A percentile compares a stretch with the other conserved stretches of the same genome.
Evolutionary conservation across 331 rosid genomes (phyloP).

Genomic region (Spiraea crenata): DNA sequence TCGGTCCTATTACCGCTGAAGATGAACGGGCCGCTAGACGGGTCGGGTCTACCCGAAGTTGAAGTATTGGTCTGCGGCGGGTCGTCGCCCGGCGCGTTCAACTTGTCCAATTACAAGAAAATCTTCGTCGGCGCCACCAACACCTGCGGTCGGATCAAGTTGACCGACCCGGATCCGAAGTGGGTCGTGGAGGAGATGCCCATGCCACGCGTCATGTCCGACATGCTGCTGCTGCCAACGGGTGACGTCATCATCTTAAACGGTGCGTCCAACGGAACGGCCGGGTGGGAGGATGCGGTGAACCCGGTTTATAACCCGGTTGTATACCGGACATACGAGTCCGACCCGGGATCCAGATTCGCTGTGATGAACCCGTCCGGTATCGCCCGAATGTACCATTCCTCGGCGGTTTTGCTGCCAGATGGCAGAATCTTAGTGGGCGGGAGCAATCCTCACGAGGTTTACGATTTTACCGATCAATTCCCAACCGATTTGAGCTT

Average conservation of each 20-base stretch:
- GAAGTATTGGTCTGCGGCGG: constrained; percentile 80
- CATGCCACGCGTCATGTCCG: constrained; percentile 63
- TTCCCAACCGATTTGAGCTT: constrained; percentile 69
- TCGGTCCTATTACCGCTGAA: constrained; percentile 59
- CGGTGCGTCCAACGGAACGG: constrained; percentile 72
- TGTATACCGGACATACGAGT: constrained; percentile 33
- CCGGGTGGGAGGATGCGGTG: constrained; percentile 61
- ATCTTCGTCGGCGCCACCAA: constrained; percentile 44
- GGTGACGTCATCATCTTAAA: constrained; percentile 60
- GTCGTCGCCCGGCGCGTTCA: constrained; percentile 47
- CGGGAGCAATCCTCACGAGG: constrained; percentile 69
- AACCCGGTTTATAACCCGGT: constrained; percentile 58
- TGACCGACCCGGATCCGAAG: constrained; percentile 43
- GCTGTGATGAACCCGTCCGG: constrained; percentile 35
- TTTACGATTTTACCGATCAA: constrained; percentile 46
- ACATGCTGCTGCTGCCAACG: constrained; percentile 60
- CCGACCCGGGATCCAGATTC: constrained; percentile 31
- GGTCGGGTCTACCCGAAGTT: constrained; percentile 29
- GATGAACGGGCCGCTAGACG: neutral
- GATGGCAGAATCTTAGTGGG: constrained; percentile 76
- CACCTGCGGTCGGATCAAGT: constrained; percentile 54
- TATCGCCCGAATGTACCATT: constrained; percentile 66
- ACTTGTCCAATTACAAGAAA: constrained; percentile 17
- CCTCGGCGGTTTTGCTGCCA: constrained; percentile 55
- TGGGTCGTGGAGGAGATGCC: constrained; percentile 82